Percentiles rank a stretch among this genome's conserved stretches.
Evolutionary conservation across 192 early-diverging fungal species (phyloP).

Genomic region (Linnemannia zychae): DNA sequence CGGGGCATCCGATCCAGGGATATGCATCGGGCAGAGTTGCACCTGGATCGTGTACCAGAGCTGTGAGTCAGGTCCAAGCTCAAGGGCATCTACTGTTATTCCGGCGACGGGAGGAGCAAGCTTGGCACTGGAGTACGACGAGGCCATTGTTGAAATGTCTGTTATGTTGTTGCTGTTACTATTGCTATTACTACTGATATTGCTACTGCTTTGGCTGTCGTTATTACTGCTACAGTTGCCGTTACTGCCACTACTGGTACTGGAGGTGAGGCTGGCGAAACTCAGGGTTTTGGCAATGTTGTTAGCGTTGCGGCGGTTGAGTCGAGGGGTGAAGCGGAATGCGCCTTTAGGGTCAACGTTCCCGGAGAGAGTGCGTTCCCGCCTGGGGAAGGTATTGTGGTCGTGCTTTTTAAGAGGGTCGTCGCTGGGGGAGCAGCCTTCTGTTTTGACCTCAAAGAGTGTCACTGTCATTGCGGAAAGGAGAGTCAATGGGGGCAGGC

Average conservation of each 20-base stretch:
- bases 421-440: neutral
- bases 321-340: neutral
- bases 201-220: neutral
- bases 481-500: too few species aligned
- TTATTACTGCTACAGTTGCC: neutral
- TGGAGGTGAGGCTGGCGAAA: neutral
- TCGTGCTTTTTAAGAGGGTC: neutral
- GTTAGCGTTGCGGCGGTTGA: neutral
- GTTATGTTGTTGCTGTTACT: neutral
- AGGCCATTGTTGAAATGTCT: neutral
- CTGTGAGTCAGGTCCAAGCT: neutral
- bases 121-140: conserved; percentile 25
- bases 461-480: too few species aligned
- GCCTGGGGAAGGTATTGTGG: neutral
- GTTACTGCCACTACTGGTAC: neutral
- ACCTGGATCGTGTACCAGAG: conserved; percentile 24
- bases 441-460: neutral
- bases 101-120: conserved; percentile 11
- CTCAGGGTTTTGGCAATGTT: neutral
- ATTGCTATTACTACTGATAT: neutral
- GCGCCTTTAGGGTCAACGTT: neutral
- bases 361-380: neutral
- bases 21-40: neutral
- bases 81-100: conserved; percentile 9
- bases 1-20: conserved; percentile 5